Conservation (phyloP, 805 yeast genomes). For the Candida orba region DNA sequence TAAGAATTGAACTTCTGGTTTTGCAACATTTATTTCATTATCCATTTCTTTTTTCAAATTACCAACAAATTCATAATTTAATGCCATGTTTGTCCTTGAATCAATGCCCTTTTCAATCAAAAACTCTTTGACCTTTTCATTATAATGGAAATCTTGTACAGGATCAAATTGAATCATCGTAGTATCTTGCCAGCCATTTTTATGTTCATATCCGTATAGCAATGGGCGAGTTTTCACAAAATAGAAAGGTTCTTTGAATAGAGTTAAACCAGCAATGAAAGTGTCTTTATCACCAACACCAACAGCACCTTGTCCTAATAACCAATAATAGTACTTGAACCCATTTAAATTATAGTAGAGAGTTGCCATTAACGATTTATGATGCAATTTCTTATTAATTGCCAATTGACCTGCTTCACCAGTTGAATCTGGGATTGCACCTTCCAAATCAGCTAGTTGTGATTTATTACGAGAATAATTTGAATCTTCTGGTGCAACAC, state of each 20-base stretch:
- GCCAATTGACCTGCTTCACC: constrained; percentile 68
- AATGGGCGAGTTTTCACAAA: constrained; percentile 23
- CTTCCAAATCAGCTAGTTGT: constrained; percentile 50
- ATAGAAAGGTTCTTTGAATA: constrained; percentile 19
- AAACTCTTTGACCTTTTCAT: constrained; percentile 15
- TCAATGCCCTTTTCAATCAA: constrained; percentile 16
- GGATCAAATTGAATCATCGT: constrained; percentile 25
- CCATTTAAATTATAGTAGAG: constrained; percentile 65
- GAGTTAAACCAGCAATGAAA: constrained; percentile 34
- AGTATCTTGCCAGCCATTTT: constrained; percentile 22
- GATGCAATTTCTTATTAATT: constrained; percentile 52
- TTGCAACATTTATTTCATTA: constrained; percentile 6
- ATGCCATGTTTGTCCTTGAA: constrained; percentile 17
- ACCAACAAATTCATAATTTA: constrained; percentile 18
- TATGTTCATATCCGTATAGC: constrained; percentile 20
- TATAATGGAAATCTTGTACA: constrained; percentile 21
- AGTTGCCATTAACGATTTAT: constrained; percentile 50
- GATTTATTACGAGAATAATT: constrained; percentile 26
- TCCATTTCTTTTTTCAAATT: constrained; percentile 16
- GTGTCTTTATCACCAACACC: constrained; percentile 82
- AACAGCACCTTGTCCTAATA: constrained; percentile 67
- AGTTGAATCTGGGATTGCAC: constrained; percentile 61
- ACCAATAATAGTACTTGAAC: constrained; percentile 58
- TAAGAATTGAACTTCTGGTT: constrained; percentile 24
- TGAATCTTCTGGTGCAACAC: constrained; percentile 30